phyloP scores from a whole-genome alignment of 371 early-diverging fungal species.

The Actinomucor elegans region DNA sequence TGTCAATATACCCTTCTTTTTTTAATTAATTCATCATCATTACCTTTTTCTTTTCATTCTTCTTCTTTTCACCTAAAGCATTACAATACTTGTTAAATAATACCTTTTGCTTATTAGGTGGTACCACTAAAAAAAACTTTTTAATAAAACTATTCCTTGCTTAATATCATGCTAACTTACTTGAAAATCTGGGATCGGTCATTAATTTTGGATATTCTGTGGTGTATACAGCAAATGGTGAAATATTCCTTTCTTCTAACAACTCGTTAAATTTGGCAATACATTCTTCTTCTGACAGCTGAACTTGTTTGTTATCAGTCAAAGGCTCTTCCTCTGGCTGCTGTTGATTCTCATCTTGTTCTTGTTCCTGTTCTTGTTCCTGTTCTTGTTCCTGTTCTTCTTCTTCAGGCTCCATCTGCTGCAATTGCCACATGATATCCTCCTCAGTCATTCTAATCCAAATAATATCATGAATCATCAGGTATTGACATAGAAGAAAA shows the following conservation, averaged over 20 bases:
- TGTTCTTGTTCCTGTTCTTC: constrained; percentile 6
- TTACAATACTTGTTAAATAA: constrained; percentile 74
- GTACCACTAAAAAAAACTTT: constrained; percentile 26
- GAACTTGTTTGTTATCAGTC: not conserved
- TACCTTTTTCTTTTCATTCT: constrained; percentile 50
- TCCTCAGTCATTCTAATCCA: constrained; percentile 66
- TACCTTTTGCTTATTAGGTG: constrained; percentile 46
- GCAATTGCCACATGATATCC: constrained; percentile 69
- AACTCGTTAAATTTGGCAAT: constrained; percentile 50
- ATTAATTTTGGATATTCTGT: constrained; percentile 62
- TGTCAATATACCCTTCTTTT: constrained; percentile 5
- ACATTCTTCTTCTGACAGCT: constrained; percentile 37
- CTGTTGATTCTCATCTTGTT: not conserved
- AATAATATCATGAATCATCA: not conserved
- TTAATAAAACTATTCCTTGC: constrained; percentile 9
- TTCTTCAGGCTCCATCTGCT: constrained; percentile 47
- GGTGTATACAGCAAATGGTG: constrained; percentile 76
- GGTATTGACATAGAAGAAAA: not conserved
- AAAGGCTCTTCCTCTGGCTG: not conserved
- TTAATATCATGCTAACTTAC: constrained; percentile 31
- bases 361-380: constrained; percentile 1
- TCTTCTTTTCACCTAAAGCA: constrained; percentile 53
- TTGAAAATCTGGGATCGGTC: constrained; percentile 54
- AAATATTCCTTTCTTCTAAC: constrained; percentile 66
- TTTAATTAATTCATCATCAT: too few species aligned